Evolutionary conservation across 2,329 filamentous ascomycete species (phyloP).

Genomic region (Xylaria multiplex): DNA sequence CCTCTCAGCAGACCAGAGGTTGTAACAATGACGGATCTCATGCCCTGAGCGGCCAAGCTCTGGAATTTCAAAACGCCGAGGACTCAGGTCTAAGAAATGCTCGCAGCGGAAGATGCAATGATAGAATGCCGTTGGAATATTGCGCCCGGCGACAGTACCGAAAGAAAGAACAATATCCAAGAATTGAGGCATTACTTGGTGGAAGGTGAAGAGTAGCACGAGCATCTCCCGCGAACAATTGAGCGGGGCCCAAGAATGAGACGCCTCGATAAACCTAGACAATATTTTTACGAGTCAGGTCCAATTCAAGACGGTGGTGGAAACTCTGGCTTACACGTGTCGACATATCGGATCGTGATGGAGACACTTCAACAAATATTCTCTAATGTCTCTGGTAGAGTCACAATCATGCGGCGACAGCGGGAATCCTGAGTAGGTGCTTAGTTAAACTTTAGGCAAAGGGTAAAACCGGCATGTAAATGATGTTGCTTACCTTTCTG

Average conservation of each 20-base stretch:
- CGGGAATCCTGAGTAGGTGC: neutral
- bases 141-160: neutral
- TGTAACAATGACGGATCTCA: neutral
- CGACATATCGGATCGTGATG: neutral
- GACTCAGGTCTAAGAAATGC: neutral
- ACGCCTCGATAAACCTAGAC: neutral
- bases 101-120: neutral
- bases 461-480: neutral
- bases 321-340: neutral
- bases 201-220: neutral
- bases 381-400: neutral
- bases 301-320: neutral
- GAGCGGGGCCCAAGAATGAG: neutral
- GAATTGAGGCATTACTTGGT: conserved; percentile 3
- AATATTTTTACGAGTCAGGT: neutral
- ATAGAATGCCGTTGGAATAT: neutral
- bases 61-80: conserved; percentile 1
- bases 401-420: neutral
- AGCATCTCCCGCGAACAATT: neutral
- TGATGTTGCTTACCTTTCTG: neutral
- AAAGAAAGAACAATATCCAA: conserved; percentile 1
- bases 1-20: conserved; percentile 1
- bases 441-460: neutral
- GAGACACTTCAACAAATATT: conserved; percentile 1
- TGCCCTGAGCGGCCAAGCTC: conserved; percentile 1